Base-by-base conservation (phyloP, 768 basidiomycete species). In the Kockovaella imperatae region DNA sequence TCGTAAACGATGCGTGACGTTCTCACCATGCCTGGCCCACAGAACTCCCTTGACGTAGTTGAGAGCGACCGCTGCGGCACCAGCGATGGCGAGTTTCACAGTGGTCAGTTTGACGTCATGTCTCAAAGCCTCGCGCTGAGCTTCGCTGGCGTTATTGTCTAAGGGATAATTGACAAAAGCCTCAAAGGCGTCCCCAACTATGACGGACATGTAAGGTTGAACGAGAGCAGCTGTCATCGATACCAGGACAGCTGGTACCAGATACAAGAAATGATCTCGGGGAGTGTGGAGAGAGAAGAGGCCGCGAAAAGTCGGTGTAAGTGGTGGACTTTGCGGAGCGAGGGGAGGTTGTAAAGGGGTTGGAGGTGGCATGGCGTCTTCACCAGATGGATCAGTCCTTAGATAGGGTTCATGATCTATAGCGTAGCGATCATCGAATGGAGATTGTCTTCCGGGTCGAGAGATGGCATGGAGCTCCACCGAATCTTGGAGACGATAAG, bases 21-120 rank as follows among this genome's bases (percentile, higher is more conserved):
- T 75, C 68, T 96, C 93, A 3, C 87, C 89, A 4, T 83, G 79
- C 74, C 82, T 80, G 39, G 89, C 86, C 93, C 93, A 97, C 8
- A 93, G 70, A 23, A 76, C 77, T 40, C 82, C 81, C 2, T 84
- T 86, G 49, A 84, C 57, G 54, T 84, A 85, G 62, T 84, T 85
- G 47, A 89, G 74, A 1, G 78, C 67, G 24, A 95, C 44, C 32
- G 61, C 57, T 3, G 59, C 52, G 14, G 59, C 15, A 15, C 70
- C 72, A 28, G 66, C 62, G 3, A 59, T 49, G 13, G 59, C 49
- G 15, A 75, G 59, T 45, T 68, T 69, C 41, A 73, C 46, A 7
- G 60, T 59, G 7, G 59, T 53, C 17, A 48, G 40, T 3, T 46
- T 39, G 17, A 72, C 57, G 4, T 60, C 64, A 21, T 42, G 32